Evolutionary conservation across 805 yeast species (phyloP), one percentile per base, ranked within the genome.

Genomic region (Yarrowia osloensis): DNA sequence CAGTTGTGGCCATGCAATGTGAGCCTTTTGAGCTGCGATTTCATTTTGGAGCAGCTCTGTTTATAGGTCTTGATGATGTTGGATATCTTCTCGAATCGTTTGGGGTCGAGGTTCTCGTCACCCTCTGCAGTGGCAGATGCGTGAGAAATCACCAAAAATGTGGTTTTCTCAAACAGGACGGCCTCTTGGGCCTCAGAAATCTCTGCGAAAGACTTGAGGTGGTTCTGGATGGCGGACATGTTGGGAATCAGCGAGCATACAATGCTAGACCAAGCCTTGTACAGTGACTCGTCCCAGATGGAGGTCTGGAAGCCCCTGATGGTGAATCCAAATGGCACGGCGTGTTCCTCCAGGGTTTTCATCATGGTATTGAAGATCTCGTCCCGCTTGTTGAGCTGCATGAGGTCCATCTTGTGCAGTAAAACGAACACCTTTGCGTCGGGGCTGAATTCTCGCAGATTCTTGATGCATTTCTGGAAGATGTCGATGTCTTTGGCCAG

Each of bases 251-350:
- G 81, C 1, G 97, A 89, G 74, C 98, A 93, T 39, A 95, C 98
- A 68, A 95, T 94, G 61, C 88, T 90, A 2, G 97, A 90, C 99
- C 99, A 95, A 1, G 99, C 99, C 76, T 90, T 93, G 76, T 94
- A 95, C 68, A 94, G 80, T 73, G 94, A 87, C 76, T 94, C 98
- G 78, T 94, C 98, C 98, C 98, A 94, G 67, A 94, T 94, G 1
- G 97, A 90, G 0, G 98, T 95, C 6, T 97, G 94, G 75, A 92
- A 94, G 2, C 98, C 98, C 17, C 85, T 84, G 52, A 91, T 80
- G 54, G 85, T 80, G 77, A 91, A 91, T 1, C 85, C 83, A 73
- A 78, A 87, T 21, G 91, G 90, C 66, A 85, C 81, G 3, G 96
- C 88, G 17, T 90, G 88, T 59, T 85, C 87, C 71, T 87, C 88